Evolutionary conservation across 257 asterid genomes (phyloP), one percentile per base, ranked within the genome.

Genomic region (Nyctanthes arbortristis): DNA sequence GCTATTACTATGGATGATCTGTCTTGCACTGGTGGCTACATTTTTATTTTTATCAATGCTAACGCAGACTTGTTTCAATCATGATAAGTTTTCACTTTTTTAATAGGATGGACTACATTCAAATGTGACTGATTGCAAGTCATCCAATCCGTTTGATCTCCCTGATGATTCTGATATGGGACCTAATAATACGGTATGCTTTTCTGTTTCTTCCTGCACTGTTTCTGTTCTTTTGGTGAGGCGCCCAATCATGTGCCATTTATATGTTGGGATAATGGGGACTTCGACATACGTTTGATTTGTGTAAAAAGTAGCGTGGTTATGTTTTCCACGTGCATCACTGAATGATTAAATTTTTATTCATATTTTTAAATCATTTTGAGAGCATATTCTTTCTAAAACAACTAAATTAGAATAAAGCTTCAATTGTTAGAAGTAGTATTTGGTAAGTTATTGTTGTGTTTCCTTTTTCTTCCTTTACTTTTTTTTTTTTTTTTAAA

Each of bases 61-160:
- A n/a, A n/a, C n/a, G n/a, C n/a, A n/a, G n/a, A n/a, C 29, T 49
- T 37, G 66, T 69, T 65, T 68, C 1, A 65, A 39, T 64, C 39
- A 65, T 66, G 64, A 63, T 40, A 29, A 63, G 40, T 61, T 71
- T 74, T 66, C 8, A 52, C 37, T 33, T 54, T 65, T 61, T 71
- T 45, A 43, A 58, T 79, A 93, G 98, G 91, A 77, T 55, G 86
- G 80, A 45, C 61, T 60, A 69, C 84, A 72, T 65, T 63, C 84
- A 70, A 69, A 75, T 81, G 78, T 78, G 57, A 52, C 71, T 63
- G 82, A 80, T 78, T 72, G 36, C 36, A 85, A 77, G 77, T 80
- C 88, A 68, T 69, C 61, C 70, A 93, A 93, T 80, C 98, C 97
- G 63, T 93, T 93, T 81, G 96, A 93, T 81, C 82, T 88, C 61